Conservation (phyloP, 2,329 filamentous ascomycete species). For the Phialophora verrucosa region DNA sequence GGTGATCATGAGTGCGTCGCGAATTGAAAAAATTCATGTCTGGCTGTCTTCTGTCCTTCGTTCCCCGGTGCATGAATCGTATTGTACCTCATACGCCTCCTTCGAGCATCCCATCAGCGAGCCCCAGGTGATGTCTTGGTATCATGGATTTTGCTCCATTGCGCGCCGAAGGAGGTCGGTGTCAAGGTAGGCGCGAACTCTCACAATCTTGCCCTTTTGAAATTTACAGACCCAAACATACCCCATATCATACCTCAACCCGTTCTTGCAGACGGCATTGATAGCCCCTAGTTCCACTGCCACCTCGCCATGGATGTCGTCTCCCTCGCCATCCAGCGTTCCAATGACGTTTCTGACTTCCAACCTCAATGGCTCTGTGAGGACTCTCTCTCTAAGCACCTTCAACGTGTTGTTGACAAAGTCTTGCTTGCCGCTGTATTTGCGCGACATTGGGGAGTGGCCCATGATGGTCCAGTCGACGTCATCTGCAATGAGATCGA, state of each 20-base stretch:
- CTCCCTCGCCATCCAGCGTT: not conserved
- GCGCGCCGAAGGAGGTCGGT: constrained; percentile 24
- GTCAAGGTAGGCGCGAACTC: constrained; percentile 28
- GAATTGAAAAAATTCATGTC: not conserved
- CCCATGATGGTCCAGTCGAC: constrained; percentile 29
- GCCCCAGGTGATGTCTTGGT: not conserved
- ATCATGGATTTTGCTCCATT: constrained; percentile 25
- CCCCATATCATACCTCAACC: constrained; percentile 27
- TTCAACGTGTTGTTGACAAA: constrained; percentile 26
- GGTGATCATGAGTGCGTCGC: not conserved
- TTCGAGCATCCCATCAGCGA: not conserved
- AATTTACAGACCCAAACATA: constrained; percentile 30
- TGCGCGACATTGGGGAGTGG: constrained; percentile 26
- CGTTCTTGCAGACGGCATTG: constrained; percentile 27
- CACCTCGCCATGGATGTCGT: constrained; percentile 15
- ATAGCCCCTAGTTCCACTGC: constrained; percentile 27
- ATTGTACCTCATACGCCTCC: not conserved
- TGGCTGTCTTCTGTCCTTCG: not conserved
- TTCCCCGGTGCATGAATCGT: not conserved
- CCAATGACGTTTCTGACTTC: constrained; percentile 10
- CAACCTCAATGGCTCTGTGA: constrained; percentile 19
- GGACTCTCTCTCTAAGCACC: constrained; percentile 22
- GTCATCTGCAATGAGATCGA: constrained; percentile 17
- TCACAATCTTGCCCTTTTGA: constrained; percentile 19
- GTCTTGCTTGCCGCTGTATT: constrained; percentile 23